These are phyloP conservation scores for Colletotrichum melonis DNA, from an alignment of 2,329 filamentous ascomycete genomes.

Conservation along the genomic window DNA sequence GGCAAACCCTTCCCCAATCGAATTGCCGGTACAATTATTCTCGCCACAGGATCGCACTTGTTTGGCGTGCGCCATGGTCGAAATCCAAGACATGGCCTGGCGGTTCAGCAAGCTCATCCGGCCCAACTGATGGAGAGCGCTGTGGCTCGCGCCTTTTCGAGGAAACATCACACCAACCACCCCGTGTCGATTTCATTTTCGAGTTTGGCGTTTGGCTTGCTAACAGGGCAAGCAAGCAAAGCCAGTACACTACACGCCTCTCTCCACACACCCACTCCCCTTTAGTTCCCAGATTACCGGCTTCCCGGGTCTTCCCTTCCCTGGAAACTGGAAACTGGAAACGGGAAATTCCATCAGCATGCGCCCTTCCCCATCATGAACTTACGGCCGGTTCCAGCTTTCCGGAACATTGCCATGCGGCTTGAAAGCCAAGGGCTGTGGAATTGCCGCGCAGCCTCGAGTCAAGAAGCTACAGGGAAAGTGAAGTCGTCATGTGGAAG, in stretches of 20 bases:
- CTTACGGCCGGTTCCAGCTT: slow-evolving; percentile 14
- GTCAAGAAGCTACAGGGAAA: neutral
- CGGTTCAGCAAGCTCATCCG: slow-evolving; percentile 3
- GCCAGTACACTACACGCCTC: slow-evolving; percentile 12
- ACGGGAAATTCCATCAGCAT: neutral
- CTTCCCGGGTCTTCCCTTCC: slow-evolving; percentile 17
- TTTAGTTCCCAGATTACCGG: slow-evolving; percentile 8
- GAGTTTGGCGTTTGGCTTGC: slow-evolving; percentile 8
- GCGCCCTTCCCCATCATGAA: neutral
- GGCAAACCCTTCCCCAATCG: neutral
- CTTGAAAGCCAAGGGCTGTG: neutral
- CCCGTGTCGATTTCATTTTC: slow-evolving; percentile 28
- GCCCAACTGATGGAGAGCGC: slow-evolving; percentile 9
- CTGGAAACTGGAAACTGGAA: slow-evolving; percentile 15
- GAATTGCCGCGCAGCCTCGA: neutral
- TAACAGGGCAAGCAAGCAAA: slow-evolving; percentile 20
- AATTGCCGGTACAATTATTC: neutral
- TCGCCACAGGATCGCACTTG: slow-evolving; percentile 14
- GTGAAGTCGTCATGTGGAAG: neutral
- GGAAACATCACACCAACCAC: slow-evolving; percentile 15
- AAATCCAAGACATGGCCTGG: slow-evolving; percentile 28
- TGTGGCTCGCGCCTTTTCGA: slow-evolving; percentile 4
- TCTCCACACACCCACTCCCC: slow-evolving; percentile 12
- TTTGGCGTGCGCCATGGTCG: slow-evolving; percentile 13
- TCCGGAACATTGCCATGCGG: slow-evolving; percentile 7